A percentile compares a stretch with the other conserved stretches of the same genome.
phyloP scores from a whole-genome alignment of 208 protist genomes.

The Trypanosoma boissoni region DNA sequence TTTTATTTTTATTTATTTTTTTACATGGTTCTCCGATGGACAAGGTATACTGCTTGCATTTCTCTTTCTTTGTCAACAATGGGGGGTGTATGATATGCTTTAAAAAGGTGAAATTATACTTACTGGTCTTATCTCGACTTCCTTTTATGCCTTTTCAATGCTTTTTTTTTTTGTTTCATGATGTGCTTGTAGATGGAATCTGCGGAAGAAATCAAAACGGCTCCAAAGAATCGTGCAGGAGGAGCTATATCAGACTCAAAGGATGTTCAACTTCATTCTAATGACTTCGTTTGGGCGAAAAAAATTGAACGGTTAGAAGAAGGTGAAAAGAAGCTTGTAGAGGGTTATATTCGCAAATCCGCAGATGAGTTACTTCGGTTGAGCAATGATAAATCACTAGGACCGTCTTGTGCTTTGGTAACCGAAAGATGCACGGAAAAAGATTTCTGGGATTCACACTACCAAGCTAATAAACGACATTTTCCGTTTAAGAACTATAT shows the following conservation, averaged over 20 bases:
- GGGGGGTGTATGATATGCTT: no score
- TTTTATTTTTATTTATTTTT: no score
- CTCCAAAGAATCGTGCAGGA: slow-evolving; percentile 30
- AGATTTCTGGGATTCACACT: slow-evolving; percentile 57
- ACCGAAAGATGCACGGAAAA: no score
- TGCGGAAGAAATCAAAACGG: not conserved
- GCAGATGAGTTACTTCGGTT: not conserved
- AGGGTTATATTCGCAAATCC: slow-evolving; percentile 31
- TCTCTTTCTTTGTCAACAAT: no score
- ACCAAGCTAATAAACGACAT: slow-evolving; percentile 45
- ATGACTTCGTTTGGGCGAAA: slow-evolving; percentile 60
- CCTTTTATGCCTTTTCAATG: no score
- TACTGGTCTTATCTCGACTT: no score
- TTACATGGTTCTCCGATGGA: no score
- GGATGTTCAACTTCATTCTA: slow-evolving; percentile 59
- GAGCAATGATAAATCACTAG: not conserved
- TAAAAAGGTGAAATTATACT: no score
- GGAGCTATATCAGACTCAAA: slow-evolving; percentile 51
- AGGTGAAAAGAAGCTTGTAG: slow-evolving; percentile 24
- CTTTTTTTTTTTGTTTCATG: no score
- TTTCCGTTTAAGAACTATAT: slow-evolving; percentile 86
- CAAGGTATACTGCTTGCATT: no score
- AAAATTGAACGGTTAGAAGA: slow-evolving; percentile 38
- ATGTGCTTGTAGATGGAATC: no score
- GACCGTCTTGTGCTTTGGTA: not conserved